Evolutionary conservation across 768 basidiomycete genomes (phyloP), one percentile per base, ranked within the genome.

Genomic region (Calvatia gigantea): DNA sequence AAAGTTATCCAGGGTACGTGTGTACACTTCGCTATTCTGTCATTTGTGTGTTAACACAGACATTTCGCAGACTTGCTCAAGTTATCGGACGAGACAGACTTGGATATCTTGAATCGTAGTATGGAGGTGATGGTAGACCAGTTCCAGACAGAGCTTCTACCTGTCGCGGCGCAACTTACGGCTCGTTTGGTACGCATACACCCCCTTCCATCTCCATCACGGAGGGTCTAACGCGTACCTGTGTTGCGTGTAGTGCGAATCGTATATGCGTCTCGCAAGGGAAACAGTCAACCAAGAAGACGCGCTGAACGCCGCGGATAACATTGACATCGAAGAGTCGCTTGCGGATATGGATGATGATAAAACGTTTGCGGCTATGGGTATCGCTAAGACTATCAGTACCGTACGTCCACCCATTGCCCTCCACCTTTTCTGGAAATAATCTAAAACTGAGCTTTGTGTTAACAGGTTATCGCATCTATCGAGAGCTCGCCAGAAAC

Each of bases 121-220:
- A 91, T 93, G 86, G 89, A 92, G 63, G 81, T 83, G 23, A 86
- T 95, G 82, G 93, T 94, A 14, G 84, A 91, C 60, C 81, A 82
- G 38, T 96, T 91, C 81, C 85, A 89, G 64, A 82, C 82, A 3
- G 89, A 94, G 73, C 74, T 96, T 4, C 73, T 92, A 3, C 92
- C 92, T 4, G 92, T 94, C 38, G 89, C 91, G 14, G 85, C 85
- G 31, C 86, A 91, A 67, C 76, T 96, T 42, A 83, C 89, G 7
- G 78, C 83, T 15, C 83, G 89, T 60, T 75, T 94, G 67, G 91
- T 91, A 62, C 17, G 88, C 73, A 23, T 42, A 17, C 14, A 2
- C 27, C 3, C 14, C 5, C 41, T 39, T 29, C n/a, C 27, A 4
- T 23, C 38, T 39, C 42, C 21, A 46, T 17, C 33, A 31, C 54